Percentiles rank a stretch among this genome's conserved stretches.
phyloP scores from a whole-genome alignment of 352 stramenopile genomes.

The Globisporangium rhizosaccharum region DNA sequence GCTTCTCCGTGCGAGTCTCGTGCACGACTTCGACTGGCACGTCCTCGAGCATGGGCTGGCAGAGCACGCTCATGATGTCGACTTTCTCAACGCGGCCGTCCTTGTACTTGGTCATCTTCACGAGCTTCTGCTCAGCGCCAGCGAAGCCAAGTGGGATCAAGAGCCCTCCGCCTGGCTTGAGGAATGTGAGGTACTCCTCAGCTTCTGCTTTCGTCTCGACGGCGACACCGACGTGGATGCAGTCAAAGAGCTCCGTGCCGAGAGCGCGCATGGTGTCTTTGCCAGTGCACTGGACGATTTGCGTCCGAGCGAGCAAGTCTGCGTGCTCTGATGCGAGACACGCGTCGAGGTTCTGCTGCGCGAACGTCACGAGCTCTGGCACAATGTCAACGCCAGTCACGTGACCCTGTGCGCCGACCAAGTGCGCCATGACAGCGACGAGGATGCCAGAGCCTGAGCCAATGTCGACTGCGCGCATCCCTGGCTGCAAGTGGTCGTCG shows the following conservation, averaged over 20 bases:
- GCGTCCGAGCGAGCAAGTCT: constrained; percentile 27
- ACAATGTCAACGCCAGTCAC: constrained; percentile 80
- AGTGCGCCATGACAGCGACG: constrained; percentile 67
- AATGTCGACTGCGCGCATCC: constrained; percentile 60
- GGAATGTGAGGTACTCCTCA: constrained; percentile 55
- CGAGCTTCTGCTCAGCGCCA: constrained; percentile 67
- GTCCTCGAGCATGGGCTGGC: constrained; percentile 69
- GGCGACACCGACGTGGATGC: constrained; percentile 76
- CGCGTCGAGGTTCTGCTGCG: constrained; percentile 49
- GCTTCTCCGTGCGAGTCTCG: constrained; percentile 56
- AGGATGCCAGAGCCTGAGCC: constrained; percentile 80
- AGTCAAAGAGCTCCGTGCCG: constrained; percentile 39
- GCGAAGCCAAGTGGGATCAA: constrained; percentile 60
- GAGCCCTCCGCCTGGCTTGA: constrained; percentile 67
- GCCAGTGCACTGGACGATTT: constrained; percentile 35
- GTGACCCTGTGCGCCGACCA: constrained; percentile 47
- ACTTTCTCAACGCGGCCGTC: constrained; percentile 54
- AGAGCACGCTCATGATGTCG: constrained; percentile 83
- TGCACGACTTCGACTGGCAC: constrained; percentile 36
- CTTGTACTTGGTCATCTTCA: constrained; percentile 74
- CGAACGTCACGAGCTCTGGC: constrained; percentile 63
- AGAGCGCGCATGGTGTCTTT: constrained; percentile 33
- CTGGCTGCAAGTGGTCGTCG: constrained; percentile 56
- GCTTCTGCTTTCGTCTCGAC: constrained; percentile 72
- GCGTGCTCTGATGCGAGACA: constrained; percentile 26